Conservation (phyloP, 2,329 filamentous ascomycete genomes). For the Metarhizium guizhouense region DNA sequence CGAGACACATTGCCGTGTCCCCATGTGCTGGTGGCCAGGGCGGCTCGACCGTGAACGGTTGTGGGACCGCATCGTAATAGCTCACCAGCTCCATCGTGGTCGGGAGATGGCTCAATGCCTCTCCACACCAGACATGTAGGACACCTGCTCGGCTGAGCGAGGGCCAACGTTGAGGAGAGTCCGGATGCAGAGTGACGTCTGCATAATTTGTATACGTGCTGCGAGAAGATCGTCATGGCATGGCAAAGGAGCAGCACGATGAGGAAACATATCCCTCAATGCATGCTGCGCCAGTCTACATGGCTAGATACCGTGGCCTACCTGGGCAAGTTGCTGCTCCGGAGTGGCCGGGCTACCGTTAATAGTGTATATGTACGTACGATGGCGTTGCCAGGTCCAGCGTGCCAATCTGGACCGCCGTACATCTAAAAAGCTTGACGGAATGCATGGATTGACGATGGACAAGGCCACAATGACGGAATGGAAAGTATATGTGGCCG, state of each 20-base stretch:
- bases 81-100: neutral
- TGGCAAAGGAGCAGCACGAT: neutral
- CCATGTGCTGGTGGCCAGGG: too few species aligned
- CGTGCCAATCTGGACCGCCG: neutral
- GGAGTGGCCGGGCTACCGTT: neutral
- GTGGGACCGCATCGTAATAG: neutral
- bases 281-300: neutral
- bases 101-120: too few species aligned
- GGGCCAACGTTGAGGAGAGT: too few species aligned
- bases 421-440: neutral
- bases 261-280: neutral
- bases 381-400: neutral
- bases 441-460: neutral
- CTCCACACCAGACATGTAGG: too few species aligned
- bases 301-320: neutral
- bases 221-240: neutral
- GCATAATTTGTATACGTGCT: neutral
- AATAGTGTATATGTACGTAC: neutral
- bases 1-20: too few species aligned
- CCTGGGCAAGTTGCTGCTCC: neutral
- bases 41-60: neutral
- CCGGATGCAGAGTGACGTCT: too few species aligned
- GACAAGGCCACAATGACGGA: neutral
- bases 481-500: neutral
- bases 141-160: too few species aligned